Evolutionary conservation across 2,329 filamentous ascomycete genomes (phyloP), one percentile per base, ranked within the genome.

Genomic region (Fusarium penzigii): DNA sequence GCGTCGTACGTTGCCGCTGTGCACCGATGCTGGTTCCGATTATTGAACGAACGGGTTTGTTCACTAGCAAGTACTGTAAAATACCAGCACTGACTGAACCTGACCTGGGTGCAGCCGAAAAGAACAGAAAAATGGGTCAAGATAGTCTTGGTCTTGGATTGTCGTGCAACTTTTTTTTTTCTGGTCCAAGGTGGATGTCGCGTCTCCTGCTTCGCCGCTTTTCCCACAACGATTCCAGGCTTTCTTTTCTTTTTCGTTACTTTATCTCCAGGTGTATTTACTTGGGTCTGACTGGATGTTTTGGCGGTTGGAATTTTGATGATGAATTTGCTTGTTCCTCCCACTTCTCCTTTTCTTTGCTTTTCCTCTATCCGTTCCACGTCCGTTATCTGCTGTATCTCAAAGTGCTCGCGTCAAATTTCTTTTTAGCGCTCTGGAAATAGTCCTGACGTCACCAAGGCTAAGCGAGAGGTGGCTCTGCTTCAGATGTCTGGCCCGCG

Each of bases 241-340:
- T 48, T 46, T 51, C 17, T 14, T 11, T 11, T 14, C 10, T 9
- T 14, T 11, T 11, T 36, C 32, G 32, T 32, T 17, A 17, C 45
- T 36, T 25, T 25, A 25, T 36, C 32, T 36, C 32, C 13, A 14
- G 32, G 52, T 14, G 10, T 39, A 53, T 50, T 49, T 47, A 53
- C 50, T 49, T 47, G 53, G 49, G 20, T 51, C 61, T 58, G 60
- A 53, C 58, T 64, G 65, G 53, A 63, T 68, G 49, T 47, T 59
- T 58, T 56, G 60, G 57, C 55, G 51, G 56, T 56, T 63, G 45
- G 53, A 46, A 53, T 55, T 50, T 49, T 25, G 20, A 25, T 25
- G 20, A 25, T 25, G 7, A 25, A 7, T 25, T 25, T 25, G 20
- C 20, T 25, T 25, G 5, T 25, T 25, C 20, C 20, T 25, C 20